Conservation (phyloP, 1,284 basidiomycete genomes). For the Cryptococcus jaspeensis region DNA sequence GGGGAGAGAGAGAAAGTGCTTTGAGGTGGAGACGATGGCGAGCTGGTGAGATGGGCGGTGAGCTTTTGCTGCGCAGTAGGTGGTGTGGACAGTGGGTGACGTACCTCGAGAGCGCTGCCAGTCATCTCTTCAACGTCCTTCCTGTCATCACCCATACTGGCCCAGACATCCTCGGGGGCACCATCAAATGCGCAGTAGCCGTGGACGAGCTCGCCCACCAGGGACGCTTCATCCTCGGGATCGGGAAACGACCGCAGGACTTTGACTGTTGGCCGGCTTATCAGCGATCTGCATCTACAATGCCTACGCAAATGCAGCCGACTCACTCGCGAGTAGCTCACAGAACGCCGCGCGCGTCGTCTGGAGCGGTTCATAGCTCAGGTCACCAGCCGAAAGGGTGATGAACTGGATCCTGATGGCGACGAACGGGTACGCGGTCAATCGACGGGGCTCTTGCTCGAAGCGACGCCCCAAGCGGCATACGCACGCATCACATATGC, state of each 20-base stretch:
- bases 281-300: neutral
- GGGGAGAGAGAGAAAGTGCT: conserved; percentile 72
- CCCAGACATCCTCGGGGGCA: conserved; percentile 65
- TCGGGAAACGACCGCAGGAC: conserved; percentile 68
- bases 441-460: neutral
- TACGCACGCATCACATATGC: neutral
- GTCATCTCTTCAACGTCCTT: conserved; percentile 61
- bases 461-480: neutral
- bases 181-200: conserved; percentile 78
- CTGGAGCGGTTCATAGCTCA: conserved; percentile 73
- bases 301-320: neutral
- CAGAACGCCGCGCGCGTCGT: conserved; percentile 70
- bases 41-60: conserved; percentile 59
- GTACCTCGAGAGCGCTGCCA: conserved; percentile 71
- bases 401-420: conserved; percentile 46
- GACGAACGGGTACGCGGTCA: neutral
- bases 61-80: neutral
- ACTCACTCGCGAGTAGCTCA: conserved; percentile 68
- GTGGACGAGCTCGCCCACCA: conserved; percentile 72
- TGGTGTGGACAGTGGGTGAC: conserved; percentile 17
- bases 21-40: conserved; percentile 77
- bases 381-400: conserved; percentile 59
- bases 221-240: conserved; percentile 60
- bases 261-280: conserved; percentile 56
- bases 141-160: conserved; percentile 63